Evolutionary conservation across 495 filamentous ascomycete species (phyloP).

Genomic region (Neurospora sp.): DNA sequence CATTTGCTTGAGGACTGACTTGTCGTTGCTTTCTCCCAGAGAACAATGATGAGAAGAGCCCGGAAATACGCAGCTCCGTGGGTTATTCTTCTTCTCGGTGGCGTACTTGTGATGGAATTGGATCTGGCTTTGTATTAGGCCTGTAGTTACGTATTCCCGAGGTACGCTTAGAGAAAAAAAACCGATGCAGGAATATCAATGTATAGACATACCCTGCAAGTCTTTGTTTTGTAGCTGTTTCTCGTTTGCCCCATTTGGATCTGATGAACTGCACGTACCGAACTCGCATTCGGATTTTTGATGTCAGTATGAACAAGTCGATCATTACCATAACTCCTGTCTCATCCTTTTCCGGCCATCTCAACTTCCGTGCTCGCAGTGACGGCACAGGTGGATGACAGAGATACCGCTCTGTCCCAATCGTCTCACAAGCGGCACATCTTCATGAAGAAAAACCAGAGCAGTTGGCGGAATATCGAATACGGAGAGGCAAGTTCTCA

Average conservation of each 20-base stretch:
- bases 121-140: neutral
- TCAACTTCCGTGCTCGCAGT: neutral
- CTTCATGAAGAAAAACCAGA: neutral
- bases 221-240: neutral
- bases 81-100: neutral
- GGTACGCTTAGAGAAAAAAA: neutral
- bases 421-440: neutral
- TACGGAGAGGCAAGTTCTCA: neutral
- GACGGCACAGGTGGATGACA: neutral
- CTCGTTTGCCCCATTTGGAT: neutral
- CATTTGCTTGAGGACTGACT: slow-evolving; percentile 27
- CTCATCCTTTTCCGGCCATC: neutral
- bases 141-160: neutral
- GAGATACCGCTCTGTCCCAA: neutral
- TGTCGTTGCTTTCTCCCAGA: neutral
- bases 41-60: neutral
- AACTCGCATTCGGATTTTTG: neutral
- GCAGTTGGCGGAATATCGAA: neutral
- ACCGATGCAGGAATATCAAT: neutral
- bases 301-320: neutral
- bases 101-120: neutral
- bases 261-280: neutral
- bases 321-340: neutral
- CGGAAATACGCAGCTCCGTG: neutral
- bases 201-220: neutral